Evolutionary conservation across 192 early-diverging fungal species (phyloP), one percentile per base, ranked within the genome.

Genomic region (Coemansia sp.): DNA sequence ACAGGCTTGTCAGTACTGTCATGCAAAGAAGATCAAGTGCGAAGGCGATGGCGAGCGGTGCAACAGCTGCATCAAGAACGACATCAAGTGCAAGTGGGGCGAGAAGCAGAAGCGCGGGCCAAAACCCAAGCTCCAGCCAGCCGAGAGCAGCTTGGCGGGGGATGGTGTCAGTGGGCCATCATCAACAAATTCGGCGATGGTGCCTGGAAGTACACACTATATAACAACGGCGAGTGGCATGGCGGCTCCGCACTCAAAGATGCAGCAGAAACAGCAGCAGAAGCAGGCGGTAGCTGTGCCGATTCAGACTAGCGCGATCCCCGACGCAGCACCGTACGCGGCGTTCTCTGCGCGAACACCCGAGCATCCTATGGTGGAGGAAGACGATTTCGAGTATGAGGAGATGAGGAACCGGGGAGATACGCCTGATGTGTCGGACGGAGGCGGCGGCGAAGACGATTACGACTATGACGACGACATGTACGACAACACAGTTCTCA

Each of bases 1-100:
- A 22, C 77, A 80, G 65, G 77, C 77, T 11, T 80, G 77, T 55
- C 67, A 80, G 58, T 80, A 80, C 65, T 80, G 77, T 55, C 77
- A 80, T 29, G 28, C 67, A 47, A 80, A 80, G 41, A 80, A 80
- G 47, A 64, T 80, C 22, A 80, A 80, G 53, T 80, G 77, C n/a
- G 77, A 71, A 30, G 77, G 77, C 22, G 72, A 74, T 28, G 77
- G 77, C 1, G 57, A 23, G 25, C 67, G 72, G 22, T 80, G 77
- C 50, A 70, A 57, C 36, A 80, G 73, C 59, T 80, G 77, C 50
- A 62, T 80, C 20, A 74, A 71, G 53, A 80, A 80, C 67, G 77
- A 80, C 22, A 66, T 80, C 3, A 59, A 74, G 55, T 80, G 77
- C 50, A 50, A 47, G 19, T 80, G 77, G 77, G 77, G 77, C 40